Evolutionary conservation across 768 basidiomycete genomes (phyloP).

Genomic region (Leccinum arenicola): DNA sequence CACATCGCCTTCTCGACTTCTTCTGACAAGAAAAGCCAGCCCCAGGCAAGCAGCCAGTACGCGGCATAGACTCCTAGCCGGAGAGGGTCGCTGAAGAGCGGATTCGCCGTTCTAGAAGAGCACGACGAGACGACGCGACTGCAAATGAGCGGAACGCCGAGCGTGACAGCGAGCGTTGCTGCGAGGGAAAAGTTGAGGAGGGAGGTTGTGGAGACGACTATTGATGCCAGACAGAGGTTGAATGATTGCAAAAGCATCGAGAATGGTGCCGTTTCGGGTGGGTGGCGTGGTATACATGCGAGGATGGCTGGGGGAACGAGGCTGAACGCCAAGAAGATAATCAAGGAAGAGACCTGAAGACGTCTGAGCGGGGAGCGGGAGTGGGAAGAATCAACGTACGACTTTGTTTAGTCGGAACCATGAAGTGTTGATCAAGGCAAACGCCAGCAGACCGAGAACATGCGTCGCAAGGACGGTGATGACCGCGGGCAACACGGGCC

Average conservation of each 20-base stretch:
- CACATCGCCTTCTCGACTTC: slow-evolving; percentile 54
- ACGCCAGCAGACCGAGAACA: slow-evolving; percentile 48
- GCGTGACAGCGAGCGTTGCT: slow-evolving; percentile 58
- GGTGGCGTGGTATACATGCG: slow-evolving; percentile 23
- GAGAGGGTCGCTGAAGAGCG: slow-evolving; percentile 25
- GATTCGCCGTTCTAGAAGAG: slow-evolving; percentile 11
- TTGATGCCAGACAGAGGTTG: slow-evolving; percentile 81
- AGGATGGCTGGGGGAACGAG: slow-evolving; percentile 35
- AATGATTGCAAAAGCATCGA: slow-evolving; percentile 62
- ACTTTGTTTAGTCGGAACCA: slow-evolving; percentile 41
- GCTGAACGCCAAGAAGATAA: slow-evolving; percentile 30
- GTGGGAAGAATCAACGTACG: slow-evolving; percentile 33
- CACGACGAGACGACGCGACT: slow-evolving; percentile 36
- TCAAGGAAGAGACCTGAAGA: slow-evolving; percentile 29
- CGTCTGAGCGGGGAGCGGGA: slow-evolving; percentile 2
- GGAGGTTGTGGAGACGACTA: slow-evolving; percentile 79
- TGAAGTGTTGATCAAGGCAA: slow-evolving; percentile 43
- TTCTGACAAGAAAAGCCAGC: slow-evolving; percentile 51
- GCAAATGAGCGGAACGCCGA: slow-evolving; percentile 63
- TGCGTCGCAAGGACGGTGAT: slow-evolving; percentile 58
- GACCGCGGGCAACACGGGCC: slow-evolving; percentile 55
- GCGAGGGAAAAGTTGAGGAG: slow-evolving; percentile 94
- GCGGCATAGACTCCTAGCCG: slow-evolving; percentile 19
- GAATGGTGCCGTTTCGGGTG: slow-evolving; percentile 35
- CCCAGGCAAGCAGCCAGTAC: slow-evolving; percentile 51